These are phyloP conservation scores for Pseudogymnoascus sp. DNA, from an alignment of 2,329 filamentous ascomycete species.

Conservation along the genomic window DNA sequence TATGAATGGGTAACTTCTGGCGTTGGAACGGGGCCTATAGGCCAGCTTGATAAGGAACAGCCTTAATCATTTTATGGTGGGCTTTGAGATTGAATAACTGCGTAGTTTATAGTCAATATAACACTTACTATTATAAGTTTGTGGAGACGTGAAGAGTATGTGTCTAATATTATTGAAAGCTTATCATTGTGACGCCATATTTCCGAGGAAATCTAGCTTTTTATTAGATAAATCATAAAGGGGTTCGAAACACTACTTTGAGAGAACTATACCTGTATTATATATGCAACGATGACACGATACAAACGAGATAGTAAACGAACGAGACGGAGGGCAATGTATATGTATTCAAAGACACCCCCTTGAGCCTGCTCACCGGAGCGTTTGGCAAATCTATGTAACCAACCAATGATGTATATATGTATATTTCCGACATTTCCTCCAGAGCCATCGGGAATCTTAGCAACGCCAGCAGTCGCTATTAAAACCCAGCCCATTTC, in stretches of 20 bases:
- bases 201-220: not conserved
- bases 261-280: not conserved
- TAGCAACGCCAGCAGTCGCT: not conserved
- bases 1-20: not conserved
- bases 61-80: not conserved
- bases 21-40: not conserved
- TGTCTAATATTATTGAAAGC: no score
- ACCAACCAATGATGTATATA: not conserved
- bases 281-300: not conserved
- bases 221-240: not conserved
- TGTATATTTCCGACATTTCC: not conserved
- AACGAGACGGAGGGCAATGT: not conserved
- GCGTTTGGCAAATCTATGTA: not conserved
- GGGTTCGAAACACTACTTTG: not conserved
- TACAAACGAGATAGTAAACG: not conserved
- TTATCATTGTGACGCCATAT: not conserved
- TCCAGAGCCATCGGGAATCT: slow-evolving; percentile 2
- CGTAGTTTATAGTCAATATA: slow-evolving; percentile 8
- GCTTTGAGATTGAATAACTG: not conserved
- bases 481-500: not conserved
- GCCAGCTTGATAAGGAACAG: not conserved
- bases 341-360: not conserved
- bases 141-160: not conserved
- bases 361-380: not conserved
- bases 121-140: not conserved